Evolutionary conservation across 2,329 filamentous ascomycete species (phyloP).

Genomic region (Pseudogymnoascus sp.): DNA sequence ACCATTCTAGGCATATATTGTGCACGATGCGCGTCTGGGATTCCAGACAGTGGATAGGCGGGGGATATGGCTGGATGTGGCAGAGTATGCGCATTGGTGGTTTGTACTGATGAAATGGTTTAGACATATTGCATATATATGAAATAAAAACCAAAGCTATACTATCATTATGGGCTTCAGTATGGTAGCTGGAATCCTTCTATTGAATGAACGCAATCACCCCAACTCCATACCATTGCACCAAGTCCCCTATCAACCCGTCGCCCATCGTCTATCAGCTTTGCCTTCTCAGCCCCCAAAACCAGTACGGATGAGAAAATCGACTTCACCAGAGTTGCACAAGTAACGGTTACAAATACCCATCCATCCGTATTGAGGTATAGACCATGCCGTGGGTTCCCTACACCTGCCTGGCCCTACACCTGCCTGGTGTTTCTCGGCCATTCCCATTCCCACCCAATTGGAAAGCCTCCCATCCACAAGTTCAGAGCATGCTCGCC

Average conservation of each 20-base stretch:
- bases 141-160: neutral
- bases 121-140: neutral
- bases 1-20: neutral
- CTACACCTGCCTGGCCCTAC: neutral
- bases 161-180: neutral
- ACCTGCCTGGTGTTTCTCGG: neutral
- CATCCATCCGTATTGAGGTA: neutral
- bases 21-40: neutral
- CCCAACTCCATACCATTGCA: neutral
- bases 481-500: neutral
- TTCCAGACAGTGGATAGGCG: neutral
- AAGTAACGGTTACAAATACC: neutral
- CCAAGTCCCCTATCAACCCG: neutral
- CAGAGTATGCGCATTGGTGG: neutral
- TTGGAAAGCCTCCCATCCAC: neutral
- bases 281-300: neutral
- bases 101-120: neutral
- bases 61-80: neutral
- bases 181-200: neutral
- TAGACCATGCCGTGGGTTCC: neutral
- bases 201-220: neutral
- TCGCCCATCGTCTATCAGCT: neutral
- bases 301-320: neutral
- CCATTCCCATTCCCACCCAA: conserved; percentile 7
- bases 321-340: neutral